A percentile compares a stretch with the other conserved stretches of the same genome.
phyloP scores from a whole-genome alignment of 345 rosid species.

The Eucalyptus brandiana region DNA sequence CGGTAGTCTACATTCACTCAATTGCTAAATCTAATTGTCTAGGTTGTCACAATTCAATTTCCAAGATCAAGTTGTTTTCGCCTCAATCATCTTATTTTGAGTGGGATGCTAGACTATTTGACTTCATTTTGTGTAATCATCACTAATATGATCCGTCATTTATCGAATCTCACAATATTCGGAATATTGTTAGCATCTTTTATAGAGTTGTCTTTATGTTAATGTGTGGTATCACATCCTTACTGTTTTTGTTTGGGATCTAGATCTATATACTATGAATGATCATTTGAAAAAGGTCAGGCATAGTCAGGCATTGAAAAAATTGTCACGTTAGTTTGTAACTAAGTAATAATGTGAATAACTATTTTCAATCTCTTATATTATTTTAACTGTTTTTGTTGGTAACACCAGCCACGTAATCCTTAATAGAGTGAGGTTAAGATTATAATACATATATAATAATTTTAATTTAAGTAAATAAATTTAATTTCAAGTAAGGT shows the following conservation, averaged over 20 bases:
- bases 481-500: no score
- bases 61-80: not conserved
- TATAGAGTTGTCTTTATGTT: not conserved
- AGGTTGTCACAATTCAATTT: not conserved
- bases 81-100: not conserved
- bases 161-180: not conserved
- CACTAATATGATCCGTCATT: not conserved
- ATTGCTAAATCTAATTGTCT: not conserved
- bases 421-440: no score
- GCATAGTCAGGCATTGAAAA: not conserved
- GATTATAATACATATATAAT: no score
- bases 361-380: no score
- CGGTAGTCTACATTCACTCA: not conserved
- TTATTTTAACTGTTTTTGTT: not conserved
- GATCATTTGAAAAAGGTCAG: not conserved
- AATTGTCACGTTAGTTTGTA: not conserved
- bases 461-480: no score
- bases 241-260: not conserved
- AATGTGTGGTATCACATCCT: not conserved
- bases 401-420: not conserved
- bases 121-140: not conserved
- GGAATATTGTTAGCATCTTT: not conserved
- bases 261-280: not conserved
- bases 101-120: not conserved
- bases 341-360: not conserved